Evolutionary conservation across 2,329 filamentous ascomycete genomes (phyloP).

Genomic region (Phoma sp.): DNA sequence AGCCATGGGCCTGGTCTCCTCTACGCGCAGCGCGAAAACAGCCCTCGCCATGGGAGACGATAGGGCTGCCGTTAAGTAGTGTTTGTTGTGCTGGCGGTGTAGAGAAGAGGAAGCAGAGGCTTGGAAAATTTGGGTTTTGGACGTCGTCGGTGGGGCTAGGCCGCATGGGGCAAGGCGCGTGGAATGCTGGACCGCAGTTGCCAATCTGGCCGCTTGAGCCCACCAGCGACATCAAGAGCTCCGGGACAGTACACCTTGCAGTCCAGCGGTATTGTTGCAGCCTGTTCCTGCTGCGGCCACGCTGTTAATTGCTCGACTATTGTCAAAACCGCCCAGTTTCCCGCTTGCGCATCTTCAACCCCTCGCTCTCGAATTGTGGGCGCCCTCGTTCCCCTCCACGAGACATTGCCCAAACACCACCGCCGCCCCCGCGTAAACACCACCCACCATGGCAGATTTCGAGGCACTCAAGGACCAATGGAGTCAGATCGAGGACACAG

Average conservation of each 20-base stretch:
- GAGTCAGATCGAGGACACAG: conserved; percentile 94
- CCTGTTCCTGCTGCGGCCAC: conserved; percentile 25
- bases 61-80: conserved; percentile 66
- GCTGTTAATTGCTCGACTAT: conserved; percentile 20
- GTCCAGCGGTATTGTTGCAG: conserved; percentile 30
- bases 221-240: conserved; percentile 23
- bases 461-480: conserved; percentile 94
- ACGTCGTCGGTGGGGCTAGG: conserved; percentile 31
- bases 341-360: conserved; percentile 24
- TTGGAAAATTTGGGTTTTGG: conserved; percentile 46
- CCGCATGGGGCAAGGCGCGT: conserved; percentile 28
- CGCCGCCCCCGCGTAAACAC: conserved; percentile 23
- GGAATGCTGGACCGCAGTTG: conserved; percentile 17
- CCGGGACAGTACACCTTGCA: conserved; percentile 35
- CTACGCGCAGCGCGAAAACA: conserved; percentile 76
- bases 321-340: conserved; percentile 5
- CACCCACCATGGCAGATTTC: conserved; percentile 76
- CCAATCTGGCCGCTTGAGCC: conserved; percentile 43
- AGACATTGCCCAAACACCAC: conserved; percentile 24
- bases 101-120: conserved; percentile 53
- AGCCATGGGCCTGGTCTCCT: conserved; percentile 69
- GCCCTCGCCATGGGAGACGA: conserved; percentile 58
- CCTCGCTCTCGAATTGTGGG: conserved; percentile 44
- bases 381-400: conserved; percentile 39
- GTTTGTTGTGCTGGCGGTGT: conserved; percentile 63